Evolutionary conservation across 2,329 filamentous ascomycete species (phyloP), one percentile per base, ranked within the genome.

Genomic region (Trichoderma gracile): DNA sequence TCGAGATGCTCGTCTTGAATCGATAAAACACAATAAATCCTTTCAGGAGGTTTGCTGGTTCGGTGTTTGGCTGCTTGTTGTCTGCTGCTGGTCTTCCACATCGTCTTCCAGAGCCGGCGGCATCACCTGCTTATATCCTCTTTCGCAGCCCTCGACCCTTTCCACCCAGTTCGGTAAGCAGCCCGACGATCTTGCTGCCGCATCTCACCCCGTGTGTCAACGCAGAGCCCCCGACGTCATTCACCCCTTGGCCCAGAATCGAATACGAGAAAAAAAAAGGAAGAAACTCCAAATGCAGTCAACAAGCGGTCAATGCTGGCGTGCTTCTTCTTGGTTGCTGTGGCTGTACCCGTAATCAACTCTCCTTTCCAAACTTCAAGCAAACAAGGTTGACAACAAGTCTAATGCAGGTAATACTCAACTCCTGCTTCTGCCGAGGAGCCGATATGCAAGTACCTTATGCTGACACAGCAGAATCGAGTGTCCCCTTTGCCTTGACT

Each of bases 301-400:
- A 47, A 50, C 25, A 42, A 38, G 33, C 21, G 17, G 30, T 30
- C 56, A 50, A 17, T 58, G 19, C 50, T 19, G 38, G 14, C 21
- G 17, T 25, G 19, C 8, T 8, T 10, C 46, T 59, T 42, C 25
- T 21, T 19, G 12, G 23, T 10, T 42, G 21, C 12, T 6, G n/a
- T 12, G 19, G 23, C 27, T 30, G 38, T 10, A 43, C 21, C 7
- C 15, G n/a, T n/a, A 19, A 52, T n/a, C 27, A 23, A 21, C 17
- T 1, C n/a, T 27, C 7, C 23, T 15, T 5, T 9, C 19, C 10
- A 30, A 21, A 6, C 1, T 3, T 14, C 6, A 3, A 45, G 38
- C 33, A 47, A 52, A 52, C 46, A 45, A 53, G 47, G 23, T 43
- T 61, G 58, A 27, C 47, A 50, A 45, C 23, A 61, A 53, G 58